phyloP scores from a whole-genome alignment of 1,139 yeast genomes.

The Saccharomyces hybrid region DNA sequence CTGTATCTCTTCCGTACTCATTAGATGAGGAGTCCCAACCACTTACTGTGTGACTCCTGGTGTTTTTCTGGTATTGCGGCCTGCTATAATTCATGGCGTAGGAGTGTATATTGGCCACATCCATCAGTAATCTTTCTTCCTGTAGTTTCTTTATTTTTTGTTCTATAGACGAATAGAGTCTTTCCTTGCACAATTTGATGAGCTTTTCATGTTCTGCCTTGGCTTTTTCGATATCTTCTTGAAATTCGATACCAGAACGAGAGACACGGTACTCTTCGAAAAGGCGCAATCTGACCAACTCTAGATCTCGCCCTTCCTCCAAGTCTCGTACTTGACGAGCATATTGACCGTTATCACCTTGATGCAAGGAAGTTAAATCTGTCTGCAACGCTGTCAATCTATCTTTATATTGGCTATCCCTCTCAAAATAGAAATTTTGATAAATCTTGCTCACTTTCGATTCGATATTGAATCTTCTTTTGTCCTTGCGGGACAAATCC shows the following conservation, averaged over 20 bases:
- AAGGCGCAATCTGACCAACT: constrained; percentile 63
- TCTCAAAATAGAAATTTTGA: constrained; percentile 56
- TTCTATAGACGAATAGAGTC: constrained; percentile 70
- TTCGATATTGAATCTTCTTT: constrained; percentile 63
- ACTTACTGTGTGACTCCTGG: constrained; percentile 27
- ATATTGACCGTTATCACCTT: constrained; percentile 65
- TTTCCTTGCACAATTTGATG: constrained; percentile 76
- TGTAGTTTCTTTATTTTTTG: constrained; percentile 75
- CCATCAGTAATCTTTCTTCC: constrained; percentile 82
- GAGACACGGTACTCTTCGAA: constrained; percentile 85
- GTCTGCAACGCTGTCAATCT: constrained; percentile 70
- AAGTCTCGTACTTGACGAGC: constrained; percentile 49
- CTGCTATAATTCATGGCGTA: constrained; percentile 39
- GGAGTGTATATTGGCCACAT: constrained; percentile 66
- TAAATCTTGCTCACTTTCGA: constrained; percentile 59
- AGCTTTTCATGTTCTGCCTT: constrained; percentile 72
- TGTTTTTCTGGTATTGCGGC: constrained; percentile 34
- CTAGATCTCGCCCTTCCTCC: constrained; percentile 77
- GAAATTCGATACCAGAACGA: constrained; percentile 68
- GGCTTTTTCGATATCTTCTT: constrained; percentile 67
- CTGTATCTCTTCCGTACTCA: constrained; percentile 28
- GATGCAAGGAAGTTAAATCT: constrained; percentile 71
- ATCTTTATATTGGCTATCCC: constrained; percentile 70
- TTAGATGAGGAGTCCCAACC: constrained; percentile 33
- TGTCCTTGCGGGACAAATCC: constrained; percentile 31